Evolutionary conservation across 345 rosid genomes (phyloP), one percentile per base, ranked within the genome.

Genomic region (Gynandropsis gynandra): DNA sequence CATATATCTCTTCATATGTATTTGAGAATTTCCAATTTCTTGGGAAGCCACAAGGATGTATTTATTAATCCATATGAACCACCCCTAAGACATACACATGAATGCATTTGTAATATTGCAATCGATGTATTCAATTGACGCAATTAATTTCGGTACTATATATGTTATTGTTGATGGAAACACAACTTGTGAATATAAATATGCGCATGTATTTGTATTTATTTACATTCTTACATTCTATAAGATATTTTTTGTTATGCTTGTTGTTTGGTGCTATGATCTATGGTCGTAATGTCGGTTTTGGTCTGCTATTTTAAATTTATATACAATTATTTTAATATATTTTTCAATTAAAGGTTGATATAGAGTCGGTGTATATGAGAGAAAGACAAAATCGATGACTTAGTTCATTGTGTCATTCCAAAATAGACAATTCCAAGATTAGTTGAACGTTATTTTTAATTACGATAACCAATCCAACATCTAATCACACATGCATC

Each of bases 261-360:
- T 49, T 56, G 68, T 56, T 34, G 18, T 49, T 56, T 34, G 57
- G 47, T 63, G 52, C n/a, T 49, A 17, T 12, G 33, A 63, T 63
- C 33, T 20, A 16, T 48, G 50, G 56, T 63, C 57, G n/a, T 50
- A 63, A 45, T 63, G 68, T 56, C 68, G 57, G 62, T 42, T 63
- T 42, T 50, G 57, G 57, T 56, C 57, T 56, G 52, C 47, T 47
- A 20, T 9, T 13, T 42, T 16, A n/a, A n/a, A n/a, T n/a, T n/a
- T n/a, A n/a, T n/a, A n/a, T n/a, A n/a, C n/a, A n/a, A n/a, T n/a
- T n/a, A n/a, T n/a, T n/a, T n/a, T n/a, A n/a, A n/a, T n/a, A n/a
- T n/a, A n/a, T n/a, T n/a, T n/a, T n/a, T n/a, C n/a, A n/a, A n/a
- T n/a, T n/a, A n/a, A n/a, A n/a, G n/a, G n/a, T n/a, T n/a, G n/a